These are phyloP conservation scores for Penicillium ucsense DNA, from an alignment of 495 filamentous ascomycete species.

Conservation along the genomic window DNA sequence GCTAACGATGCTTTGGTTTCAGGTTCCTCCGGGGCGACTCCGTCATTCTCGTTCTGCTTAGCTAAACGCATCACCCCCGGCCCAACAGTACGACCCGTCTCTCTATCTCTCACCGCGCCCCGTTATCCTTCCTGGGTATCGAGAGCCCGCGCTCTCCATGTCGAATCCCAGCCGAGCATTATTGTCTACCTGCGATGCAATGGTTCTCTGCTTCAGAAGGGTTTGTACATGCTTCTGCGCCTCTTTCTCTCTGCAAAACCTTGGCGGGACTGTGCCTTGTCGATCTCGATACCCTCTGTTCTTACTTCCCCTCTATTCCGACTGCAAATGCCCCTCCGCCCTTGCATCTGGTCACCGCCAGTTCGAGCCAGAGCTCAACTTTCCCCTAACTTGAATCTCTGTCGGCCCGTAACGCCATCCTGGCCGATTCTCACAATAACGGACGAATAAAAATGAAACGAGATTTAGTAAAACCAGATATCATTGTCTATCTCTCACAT, in stretches of 20 bases:
- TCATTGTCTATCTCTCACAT: no score
- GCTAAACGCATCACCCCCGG: slow-evolving; percentile 36
- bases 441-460: slow-evolving; percentile 10
- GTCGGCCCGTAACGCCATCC: slow-evolving; percentile 7
- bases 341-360: slow-evolving; percentile 16
- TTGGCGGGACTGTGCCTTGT: not conserved
- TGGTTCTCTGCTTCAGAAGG: no score
- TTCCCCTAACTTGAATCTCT: slow-evolving; percentile 5
- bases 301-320: slow-evolving; percentile 5
- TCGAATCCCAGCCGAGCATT: no score
- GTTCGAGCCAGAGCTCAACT: not conserved
- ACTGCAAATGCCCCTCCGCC: slow-evolving; percentile 4
- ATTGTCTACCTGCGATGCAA: no score
- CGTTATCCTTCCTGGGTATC: slow-evolving; percentile 8
- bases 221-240: no score
- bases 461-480: slow-evolving; percentile 1
- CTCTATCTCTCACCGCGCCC: slow-evolving; percentile 4
- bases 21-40: slow-evolving; percentile 93
- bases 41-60: slow-evolving; percentile 86
- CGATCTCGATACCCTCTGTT: slow-evolving; percentile 22
- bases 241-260: no score
- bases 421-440: not conserved
- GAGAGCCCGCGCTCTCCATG: no score
- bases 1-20: not conserved
- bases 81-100: not conserved